A percentile compares a stretch with the other conserved stretches of the same genome.
These are phyloP conservation scores for Phytophthora fragariae DNA, from an alignment of 352 stramenopile genomes.

Conservation along the genomic window DNA sequence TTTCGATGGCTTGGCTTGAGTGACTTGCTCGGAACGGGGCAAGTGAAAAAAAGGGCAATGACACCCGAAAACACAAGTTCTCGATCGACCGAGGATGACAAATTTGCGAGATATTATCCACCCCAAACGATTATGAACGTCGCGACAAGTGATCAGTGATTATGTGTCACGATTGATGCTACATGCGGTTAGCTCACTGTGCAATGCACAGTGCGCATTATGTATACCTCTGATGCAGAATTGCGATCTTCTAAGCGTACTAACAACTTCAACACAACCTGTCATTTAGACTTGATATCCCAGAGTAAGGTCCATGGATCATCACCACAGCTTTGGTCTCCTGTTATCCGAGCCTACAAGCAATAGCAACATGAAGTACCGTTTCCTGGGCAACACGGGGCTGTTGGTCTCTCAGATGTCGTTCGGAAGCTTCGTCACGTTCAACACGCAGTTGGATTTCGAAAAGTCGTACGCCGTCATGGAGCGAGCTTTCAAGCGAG, in stretches of 20 bases:
- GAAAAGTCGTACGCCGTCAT: slow-evolving; percentile 63
- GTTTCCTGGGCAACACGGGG: slow-evolving; percentile 55
- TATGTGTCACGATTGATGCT: not conserved
- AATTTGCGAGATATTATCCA: slow-evolving; percentile 1
- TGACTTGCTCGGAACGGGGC: slow-evolving; percentile 10
- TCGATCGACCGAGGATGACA: not conserved
- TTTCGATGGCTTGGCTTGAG: not conserved
- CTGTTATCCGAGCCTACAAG: not conserved
- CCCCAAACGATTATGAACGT: slow-evolving; percentile 11
- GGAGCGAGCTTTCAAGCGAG: slow-evolving; percentile 56
- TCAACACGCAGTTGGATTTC: slow-evolving; percentile 54
- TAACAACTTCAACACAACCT: not conserved
- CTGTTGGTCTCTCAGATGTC: slow-evolving; percentile 58
- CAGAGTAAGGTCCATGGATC: not conserved
- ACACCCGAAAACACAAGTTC: not conserved
- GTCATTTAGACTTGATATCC: not conserved
- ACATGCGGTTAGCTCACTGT: not conserved
- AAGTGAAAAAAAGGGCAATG: slow-evolving; percentile 25
- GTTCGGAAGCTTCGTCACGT: slow-evolving; percentile 58
- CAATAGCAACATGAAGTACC: slow-evolving; percentile 51
- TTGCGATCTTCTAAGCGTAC: too few relatives aligned
- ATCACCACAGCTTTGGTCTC: slow-evolving; percentile 5
- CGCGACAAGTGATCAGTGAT: too few relatives aligned
- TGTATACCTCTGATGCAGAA: not conserved
- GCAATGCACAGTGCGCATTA: too few relatives aligned